A percentile compares a stretch with the other conserved stretches of the same genome.
These are phyloP conservation scores for Penicillium ochrochloron DNA, from an alignment of 495 filamentous ascomycete species.

Conservation along the genomic window DNA sequence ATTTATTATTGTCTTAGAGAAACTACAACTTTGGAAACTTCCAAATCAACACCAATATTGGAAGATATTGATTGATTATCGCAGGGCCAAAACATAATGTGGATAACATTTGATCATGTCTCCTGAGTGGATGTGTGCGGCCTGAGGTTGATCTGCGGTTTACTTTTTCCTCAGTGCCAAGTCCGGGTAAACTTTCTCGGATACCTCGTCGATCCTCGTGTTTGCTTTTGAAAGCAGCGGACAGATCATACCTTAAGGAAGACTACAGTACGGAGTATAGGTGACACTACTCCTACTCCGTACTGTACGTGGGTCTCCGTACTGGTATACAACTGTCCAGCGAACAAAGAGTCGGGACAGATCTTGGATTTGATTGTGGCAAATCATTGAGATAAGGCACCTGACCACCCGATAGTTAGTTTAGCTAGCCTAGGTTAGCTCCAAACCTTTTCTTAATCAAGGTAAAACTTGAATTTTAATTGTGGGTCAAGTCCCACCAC, in stretches of 20 bases:
- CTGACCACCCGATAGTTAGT: background rate
- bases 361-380: background rate
- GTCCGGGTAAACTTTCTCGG: background rate
- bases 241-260: background rate
- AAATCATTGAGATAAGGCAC: background rate
- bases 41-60: no score
- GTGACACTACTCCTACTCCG: background rate
- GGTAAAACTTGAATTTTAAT: background rate
- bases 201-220: background rate
- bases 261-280: no score
- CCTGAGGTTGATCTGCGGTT: background rate
- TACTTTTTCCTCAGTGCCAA: background rate
- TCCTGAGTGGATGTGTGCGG: background rate
- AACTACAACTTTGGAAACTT: no score
- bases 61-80: no score
- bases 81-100: no score
- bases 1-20: no score
- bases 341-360: background rate
- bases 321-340: background rate
- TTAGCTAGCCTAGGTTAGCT: background rate
- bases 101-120: no score
- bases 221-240: background rate
- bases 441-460: background rate
- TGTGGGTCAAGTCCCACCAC: background rate
- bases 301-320: no score